Evolutionary conservation across 2,329 filamentous ascomycete genomes (phyloP).

Genomic region (Fusarium xyrophilum): DNA sequence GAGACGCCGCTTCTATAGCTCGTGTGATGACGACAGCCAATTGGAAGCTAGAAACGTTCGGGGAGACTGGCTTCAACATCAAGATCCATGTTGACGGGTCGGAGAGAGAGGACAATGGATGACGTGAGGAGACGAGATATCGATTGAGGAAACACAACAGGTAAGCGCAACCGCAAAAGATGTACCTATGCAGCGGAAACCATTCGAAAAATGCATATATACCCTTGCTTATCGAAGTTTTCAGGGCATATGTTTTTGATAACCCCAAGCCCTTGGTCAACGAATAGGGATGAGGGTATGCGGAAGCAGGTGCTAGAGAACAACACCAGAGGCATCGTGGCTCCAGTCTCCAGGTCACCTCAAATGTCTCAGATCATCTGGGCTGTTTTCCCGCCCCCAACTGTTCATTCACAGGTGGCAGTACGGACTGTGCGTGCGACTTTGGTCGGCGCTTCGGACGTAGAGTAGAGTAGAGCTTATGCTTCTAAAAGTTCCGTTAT

Average conservation of each 20-base stretch:
- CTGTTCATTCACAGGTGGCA: not conserved
- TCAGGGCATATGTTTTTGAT: slow-evolving; percentile 3
- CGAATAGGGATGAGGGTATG: slow-evolving; percentile 26
- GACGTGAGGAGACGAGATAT: slow-evolving; percentile 15
- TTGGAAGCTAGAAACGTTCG: not conserved
- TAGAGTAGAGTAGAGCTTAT: not conserved
- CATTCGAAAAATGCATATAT: slow-evolving; percentile 11
- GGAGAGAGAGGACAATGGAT: not conserved
- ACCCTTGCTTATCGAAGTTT: slow-evolving; percentile 24
- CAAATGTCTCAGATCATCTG: slow-evolving; percentile 23
- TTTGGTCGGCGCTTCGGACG: not conserved
- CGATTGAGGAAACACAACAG: slow-evolving; percentile 9
- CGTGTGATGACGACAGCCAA: not conserved
- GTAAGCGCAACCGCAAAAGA: not conserved
- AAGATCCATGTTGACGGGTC: not conserved
- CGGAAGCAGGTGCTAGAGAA: slow-evolving; percentile 30
- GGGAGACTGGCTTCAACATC: not conserved
- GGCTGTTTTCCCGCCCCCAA: not conserved
- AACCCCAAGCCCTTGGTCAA: slow-evolving; percentile 7
- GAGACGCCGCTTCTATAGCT: not conserved
- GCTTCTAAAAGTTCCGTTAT: not conserved
- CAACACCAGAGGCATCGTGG: slow-evolving; percentile 1
- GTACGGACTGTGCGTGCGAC: not conserved
- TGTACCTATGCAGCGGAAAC: slow-evolving; percentile 18
- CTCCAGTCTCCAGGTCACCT: not conserved